Conservation (phyloP, 2,329 filamentous ascomycete genomes). For the Rutstroemia sp. region DNA sequence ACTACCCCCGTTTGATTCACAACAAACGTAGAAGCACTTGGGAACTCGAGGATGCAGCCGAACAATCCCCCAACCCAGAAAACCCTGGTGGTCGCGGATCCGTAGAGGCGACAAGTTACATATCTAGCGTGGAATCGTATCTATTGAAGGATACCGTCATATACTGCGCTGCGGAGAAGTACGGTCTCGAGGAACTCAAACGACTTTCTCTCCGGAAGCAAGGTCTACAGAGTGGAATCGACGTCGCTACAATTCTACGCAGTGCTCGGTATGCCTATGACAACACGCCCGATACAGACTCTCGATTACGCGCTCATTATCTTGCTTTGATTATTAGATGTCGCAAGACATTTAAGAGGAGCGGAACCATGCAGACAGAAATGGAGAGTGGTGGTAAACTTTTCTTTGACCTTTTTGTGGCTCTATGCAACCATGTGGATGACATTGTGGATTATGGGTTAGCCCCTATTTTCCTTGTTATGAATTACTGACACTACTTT, state of each 20-base stretch:
- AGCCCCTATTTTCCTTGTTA: slow-evolving; percentile 10
- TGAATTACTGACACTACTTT: slow-evolving; percentile 14
- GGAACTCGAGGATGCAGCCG: slow-evolving; percentile 70
- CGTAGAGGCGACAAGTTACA: slow-evolving; percentile 70
- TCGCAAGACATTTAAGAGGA: slow-evolving; percentile 95
- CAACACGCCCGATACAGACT: slow-evolving; percentile 89
- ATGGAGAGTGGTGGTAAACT: slow-evolving; percentile 90
- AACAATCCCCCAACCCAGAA: slow-evolving; percentile 46
- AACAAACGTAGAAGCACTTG: slow-evolving; percentile 81
- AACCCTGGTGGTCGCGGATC: slow-evolving; percentile 51
- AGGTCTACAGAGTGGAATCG: slow-evolving; percentile 81
- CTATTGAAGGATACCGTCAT: slow-evolving; percentile 88
- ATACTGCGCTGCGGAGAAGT: slow-evolving; percentile 87
- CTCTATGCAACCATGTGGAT: slow-evolving; percentile 97
- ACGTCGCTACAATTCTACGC: slow-evolving; percentile 84
- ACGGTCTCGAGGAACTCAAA: slow-evolving; percentile 89
- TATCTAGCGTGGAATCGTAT: slow-evolving; percentile 64
- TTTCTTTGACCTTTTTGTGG: slow-evolving; percentile 97
- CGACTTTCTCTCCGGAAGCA: slow-evolving; percentile 88
- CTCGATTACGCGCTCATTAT: slow-evolving; percentile 90
- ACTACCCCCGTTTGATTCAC: slow-evolving; percentile 76
- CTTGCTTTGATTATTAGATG: slow-evolving; percentile 95
- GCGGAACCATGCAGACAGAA: slow-evolving; percentile 97
- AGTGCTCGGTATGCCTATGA: slow-evolving; percentile 93
- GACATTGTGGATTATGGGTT: slow-evolving; percentile 77